Conservation (phyloP, 2,329 filamentous ascomycete species). For the Fusarium mundagurra region DNA sequence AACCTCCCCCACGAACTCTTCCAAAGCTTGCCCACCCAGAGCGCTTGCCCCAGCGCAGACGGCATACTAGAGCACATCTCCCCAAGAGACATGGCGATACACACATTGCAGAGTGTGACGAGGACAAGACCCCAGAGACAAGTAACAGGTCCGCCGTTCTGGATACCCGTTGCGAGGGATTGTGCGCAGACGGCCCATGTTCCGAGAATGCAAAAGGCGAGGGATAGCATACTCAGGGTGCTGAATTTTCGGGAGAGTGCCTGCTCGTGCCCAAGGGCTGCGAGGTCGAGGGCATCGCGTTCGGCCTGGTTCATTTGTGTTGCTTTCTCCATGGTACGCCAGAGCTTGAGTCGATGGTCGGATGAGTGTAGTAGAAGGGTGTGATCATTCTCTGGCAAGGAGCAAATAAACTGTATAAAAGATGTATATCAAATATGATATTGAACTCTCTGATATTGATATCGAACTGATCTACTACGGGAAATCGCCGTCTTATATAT, state of each 20-base stretch:
- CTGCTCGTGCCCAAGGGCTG: slow-evolving; percentile 52
- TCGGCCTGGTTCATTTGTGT: slow-evolving; percentile 36
- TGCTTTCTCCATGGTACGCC: slow-evolving; percentile 36
- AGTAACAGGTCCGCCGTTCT: slow-evolving; percentile 61
- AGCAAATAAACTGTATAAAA: not conserved
- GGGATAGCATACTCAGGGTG: slow-evolving; percentile 63
- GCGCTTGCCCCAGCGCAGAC: slow-evolving; percentile 67
- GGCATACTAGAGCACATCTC: slow-evolving; percentile 68
- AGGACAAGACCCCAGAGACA: slow-evolving; percentile 65
- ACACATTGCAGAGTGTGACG: slow-evolving; percentile 61
- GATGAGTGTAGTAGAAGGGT: not conserved
- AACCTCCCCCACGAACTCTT: slow-evolving; percentile 57
- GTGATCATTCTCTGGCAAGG: slow-evolving; percentile 35
- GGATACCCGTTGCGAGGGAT: slow-evolving; percentile 56
- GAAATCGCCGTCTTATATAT: slow-evolving; percentile 20
- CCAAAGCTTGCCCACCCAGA: slow-evolving; percentile 56
- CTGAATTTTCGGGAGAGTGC: slow-evolving; percentile 58
- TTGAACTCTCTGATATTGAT: not conserved
- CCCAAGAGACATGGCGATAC: slow-evolving; percentile 63
- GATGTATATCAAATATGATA: not conserved
- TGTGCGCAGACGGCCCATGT: slow-evolving; percentile 68
- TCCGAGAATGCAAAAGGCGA: slow-evolving; percentile 66
- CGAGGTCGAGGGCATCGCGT: slow-evolving; percentile 47
- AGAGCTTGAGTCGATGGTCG: slow-evolving; percentile 34
- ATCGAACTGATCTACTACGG: not conserved